These are phyloP conservation scores for Pseudoscleropodium purum DNA, from an alignment of 225 moss, liverwort and hornwort genomes.

Conservation along the genomic window DNA sequence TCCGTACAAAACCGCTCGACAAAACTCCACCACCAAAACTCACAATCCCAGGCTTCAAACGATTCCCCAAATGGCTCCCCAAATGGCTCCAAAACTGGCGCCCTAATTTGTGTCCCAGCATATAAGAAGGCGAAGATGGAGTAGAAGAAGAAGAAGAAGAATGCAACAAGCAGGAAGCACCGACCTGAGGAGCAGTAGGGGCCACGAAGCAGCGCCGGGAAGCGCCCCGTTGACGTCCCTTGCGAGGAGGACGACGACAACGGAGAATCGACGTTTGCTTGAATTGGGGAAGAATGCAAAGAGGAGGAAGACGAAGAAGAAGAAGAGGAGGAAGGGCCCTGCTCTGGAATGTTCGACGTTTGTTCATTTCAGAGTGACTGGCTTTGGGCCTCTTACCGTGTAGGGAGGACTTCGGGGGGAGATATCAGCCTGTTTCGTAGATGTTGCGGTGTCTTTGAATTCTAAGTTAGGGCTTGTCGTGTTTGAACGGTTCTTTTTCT, in stretches of 20 bases:
- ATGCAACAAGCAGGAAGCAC: neutral
- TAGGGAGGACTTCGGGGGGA: neutral
- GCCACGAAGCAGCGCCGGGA: neutral
- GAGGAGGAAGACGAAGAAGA: neutral
- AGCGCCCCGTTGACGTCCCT: neutral
- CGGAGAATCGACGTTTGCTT: neutral
- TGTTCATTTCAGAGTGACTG: neutral
- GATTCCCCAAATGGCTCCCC: neutral
- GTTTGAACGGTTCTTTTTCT: neutral
- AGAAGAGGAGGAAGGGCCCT: too few species aligned
- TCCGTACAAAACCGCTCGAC: neutral
- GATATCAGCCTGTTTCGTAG: neutral
- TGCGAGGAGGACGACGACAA: neutral
- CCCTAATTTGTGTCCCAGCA: neutral
- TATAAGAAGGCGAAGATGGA: neutral
- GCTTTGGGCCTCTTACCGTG: neutral
- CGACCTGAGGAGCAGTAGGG: neutral
- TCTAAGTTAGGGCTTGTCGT: neutral
- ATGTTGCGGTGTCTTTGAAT: neutral
- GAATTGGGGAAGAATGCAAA: neutral
- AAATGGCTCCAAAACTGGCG: neutral
- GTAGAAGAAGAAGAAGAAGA: neutral
- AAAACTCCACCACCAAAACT: neutral
- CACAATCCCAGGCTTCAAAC: neutral
- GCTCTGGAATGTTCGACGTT: fast-evolving